Evolutionary conservation across 192 early-diverging fungal species (phyloP).

Genomic region (Coemansia sp.): DNA sequence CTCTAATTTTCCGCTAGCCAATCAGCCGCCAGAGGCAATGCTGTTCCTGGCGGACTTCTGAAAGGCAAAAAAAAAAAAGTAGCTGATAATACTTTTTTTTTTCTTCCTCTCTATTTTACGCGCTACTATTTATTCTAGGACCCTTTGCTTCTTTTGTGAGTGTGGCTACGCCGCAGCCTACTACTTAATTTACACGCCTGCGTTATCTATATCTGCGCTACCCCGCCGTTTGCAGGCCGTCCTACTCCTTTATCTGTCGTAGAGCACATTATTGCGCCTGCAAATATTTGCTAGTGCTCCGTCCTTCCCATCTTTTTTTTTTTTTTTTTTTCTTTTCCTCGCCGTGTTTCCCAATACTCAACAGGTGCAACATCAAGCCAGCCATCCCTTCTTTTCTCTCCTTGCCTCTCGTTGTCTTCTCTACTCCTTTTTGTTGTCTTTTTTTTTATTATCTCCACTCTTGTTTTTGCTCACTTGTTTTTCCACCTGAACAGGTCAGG

Average conservation of each 20-base stretch:
- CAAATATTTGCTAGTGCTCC: conserved; percentile 5
- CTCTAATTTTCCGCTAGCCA: no score
- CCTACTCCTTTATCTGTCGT: conserved; percentile 4
- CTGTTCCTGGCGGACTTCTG: no score
- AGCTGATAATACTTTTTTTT: no score
- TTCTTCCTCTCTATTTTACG: no score
- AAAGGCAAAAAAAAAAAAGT: no score
- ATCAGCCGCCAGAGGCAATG: no score
- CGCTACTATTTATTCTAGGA: no score
- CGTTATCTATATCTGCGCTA: not conserved
- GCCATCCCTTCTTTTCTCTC: not conserved
- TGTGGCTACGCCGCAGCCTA: conserved; percentile 5
- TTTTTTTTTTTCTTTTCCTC: not conserved
- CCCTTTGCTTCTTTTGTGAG: conserved; percentile 2
- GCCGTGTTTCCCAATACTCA: no score
- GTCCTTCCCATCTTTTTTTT: not conserved
- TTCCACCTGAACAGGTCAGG: no score
- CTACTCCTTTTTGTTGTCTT: not conserved
- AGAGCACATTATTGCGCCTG: conserved; percentile 1
- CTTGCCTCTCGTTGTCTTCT: conserved; percentile 3
- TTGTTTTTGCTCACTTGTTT: no score
- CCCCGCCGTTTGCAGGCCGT: not conserved
- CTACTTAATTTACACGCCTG: not conserved
- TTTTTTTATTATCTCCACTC: conserved; percentile 9
- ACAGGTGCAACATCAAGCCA: not conserved